Evolutionary conservation across 306 rosid species (phyloP), one percentile per base, ranked within the genome.

Genomic region (Luffa acutangula): DNA sequence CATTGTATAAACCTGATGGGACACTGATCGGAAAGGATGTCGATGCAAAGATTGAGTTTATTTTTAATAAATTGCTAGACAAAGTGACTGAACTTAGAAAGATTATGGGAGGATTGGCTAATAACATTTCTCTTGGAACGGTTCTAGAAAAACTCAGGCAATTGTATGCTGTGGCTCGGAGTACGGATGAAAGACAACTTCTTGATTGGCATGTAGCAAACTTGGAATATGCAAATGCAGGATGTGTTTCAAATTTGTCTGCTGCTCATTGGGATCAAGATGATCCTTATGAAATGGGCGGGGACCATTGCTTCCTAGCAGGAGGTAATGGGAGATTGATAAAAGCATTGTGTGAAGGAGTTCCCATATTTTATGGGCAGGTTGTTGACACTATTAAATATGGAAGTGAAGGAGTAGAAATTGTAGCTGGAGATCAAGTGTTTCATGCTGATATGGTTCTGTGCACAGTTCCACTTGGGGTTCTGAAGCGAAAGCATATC

Each of bases 281-380:
- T 52, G 99, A 95, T 88, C 99, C 99, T 58, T 95, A 80, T 52
- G 99, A 95, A 85, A 95, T 95, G 97, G 92, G 94, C 52, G 99
- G 99, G 63, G 99, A 92, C 86, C 99, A 92, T 76, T 95, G 97
- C 87, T 95, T 95, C 80, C 96, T 93, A 42, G 92, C 99, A 42
- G 99, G 99, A 48, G 97, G 99, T 51, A 95, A 91, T 85, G 78
- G 90, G 89, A 85, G 97, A 81, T 84, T 95, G 88, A 91, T 92
- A 79, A 91, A 87, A 83, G 93, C 97, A 52, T 73, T 95, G 75
- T 89, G 89, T 80, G 96, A 95, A 82, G 90, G 92, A 51, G 76
- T 95, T 83, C 97, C 99, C 21, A 90, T 95, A 77, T 87, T 95
- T 72, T 93, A 91, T 77, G 93, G 80, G 81, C 89, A 87, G 86